phyloP scores from a whole-genome alignment of 306 rosid species.

The Acmispon strigosus region DNA sequence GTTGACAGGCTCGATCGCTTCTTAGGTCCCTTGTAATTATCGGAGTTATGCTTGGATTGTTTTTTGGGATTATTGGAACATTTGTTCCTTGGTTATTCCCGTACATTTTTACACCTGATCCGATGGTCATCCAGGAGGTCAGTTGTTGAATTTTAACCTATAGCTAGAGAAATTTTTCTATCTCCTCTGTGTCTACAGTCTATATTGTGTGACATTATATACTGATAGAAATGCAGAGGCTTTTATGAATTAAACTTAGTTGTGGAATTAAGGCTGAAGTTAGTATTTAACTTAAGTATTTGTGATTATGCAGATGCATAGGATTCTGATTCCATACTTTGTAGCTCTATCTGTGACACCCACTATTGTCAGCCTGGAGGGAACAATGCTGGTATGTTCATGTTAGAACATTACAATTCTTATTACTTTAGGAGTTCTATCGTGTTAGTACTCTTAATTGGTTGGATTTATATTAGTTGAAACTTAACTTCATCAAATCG shows the following conservation, averaged over 20 bases:
- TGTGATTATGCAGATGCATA: conserved; percentile 61
- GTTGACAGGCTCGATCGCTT: conserved; percentile 19
- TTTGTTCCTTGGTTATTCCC: conserved; percentile 52
- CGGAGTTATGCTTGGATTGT: conserved; percentile 15
- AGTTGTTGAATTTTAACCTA: conserved; percentile 7
- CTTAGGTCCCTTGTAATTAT: conserved; percentile 13
- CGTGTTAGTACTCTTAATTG: not conserved
- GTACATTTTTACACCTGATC: conserved; percentile 60
- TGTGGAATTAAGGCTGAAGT: not conserved
- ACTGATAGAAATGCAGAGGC: not conserved
- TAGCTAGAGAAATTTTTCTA: not conserved
- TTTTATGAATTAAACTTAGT: not conserved
- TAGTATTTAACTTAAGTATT: not conserved
- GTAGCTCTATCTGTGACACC: conserved; percentile 65
- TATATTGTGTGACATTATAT: not conserved
- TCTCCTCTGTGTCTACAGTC: not conserved
- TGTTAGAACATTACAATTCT: conserved; percentile 9
- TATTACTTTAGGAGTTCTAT: not conserved
- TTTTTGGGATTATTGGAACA: conserved; percentile 8
- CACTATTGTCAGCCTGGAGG: conserved; percentile 72
- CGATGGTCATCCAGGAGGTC: conserved; percentile 61
- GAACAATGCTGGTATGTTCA: conserved; percentile 69
- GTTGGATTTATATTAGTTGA: not conserved
- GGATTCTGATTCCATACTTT: conserved; percentile 59
- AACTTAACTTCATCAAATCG: too few relatives aligned